These are phyloP conservation scores for Tephrocybe rancida DNA, from an alignment of 768 basidiomycete species.

Conservation along the genomic window DNA sequence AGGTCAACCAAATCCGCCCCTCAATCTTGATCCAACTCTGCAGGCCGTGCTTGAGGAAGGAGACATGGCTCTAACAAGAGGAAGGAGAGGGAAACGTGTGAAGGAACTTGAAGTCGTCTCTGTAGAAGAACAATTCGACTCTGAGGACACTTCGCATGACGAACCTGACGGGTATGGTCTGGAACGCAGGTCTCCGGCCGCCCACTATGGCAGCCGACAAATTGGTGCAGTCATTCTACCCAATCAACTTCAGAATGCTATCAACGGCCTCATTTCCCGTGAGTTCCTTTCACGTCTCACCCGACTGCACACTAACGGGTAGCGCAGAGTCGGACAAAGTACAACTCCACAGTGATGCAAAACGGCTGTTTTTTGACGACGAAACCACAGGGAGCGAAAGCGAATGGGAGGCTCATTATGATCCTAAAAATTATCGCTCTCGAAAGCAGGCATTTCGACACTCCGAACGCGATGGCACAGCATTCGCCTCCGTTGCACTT, in stretches of 20 bases:
- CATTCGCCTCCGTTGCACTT: slow-evolving; percentile 84
- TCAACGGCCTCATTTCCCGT: slow-evolving; percentile 73
- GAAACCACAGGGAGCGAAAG: slow-evolving; percentile 28
- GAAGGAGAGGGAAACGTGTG: slow-evolving; percentile 28
- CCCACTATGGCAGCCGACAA: slow-evolving; percentile 73
- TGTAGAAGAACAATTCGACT: slow-evolving; percentile 33
- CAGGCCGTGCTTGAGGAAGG: slow-evolving; percentile 64
- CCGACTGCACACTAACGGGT: slow-evolving; percentile 12
- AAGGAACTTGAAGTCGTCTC: slow-evolving; percentile 62
- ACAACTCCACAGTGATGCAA: slow-evolving; percentile 68
- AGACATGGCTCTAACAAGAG: slow-evolving; percentile 62
- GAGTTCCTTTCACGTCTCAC: slow-evolving; percentile 15
- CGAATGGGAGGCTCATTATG: slow-evolving; percentile 58
- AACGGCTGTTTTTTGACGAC: slow-evolving; percentile 61
- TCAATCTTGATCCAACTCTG: slow-evolving; percentile 69
- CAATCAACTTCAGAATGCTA: slow-evolving; percentile 65
- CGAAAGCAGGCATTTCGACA: slow-evolving; percentile 59
- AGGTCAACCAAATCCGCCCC: slow-evolving; percentile 55
- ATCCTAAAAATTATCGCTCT: slow-evolving; percentile 58
- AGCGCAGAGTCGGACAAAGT: slow-evolving; percentile 62
- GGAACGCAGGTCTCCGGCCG: slow-evolving; percentile 76
- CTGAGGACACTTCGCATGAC: slow-evolving; percentile 29
- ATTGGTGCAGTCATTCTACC: slow-evolving; percentile 77
- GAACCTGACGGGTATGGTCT: slow-evolving; percentile 27
- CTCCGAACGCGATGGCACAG: slow-evolving; percentile 72